Base-by-base conservation (phyloP, 306 rosid species). In the Betula pendula region DNA sequence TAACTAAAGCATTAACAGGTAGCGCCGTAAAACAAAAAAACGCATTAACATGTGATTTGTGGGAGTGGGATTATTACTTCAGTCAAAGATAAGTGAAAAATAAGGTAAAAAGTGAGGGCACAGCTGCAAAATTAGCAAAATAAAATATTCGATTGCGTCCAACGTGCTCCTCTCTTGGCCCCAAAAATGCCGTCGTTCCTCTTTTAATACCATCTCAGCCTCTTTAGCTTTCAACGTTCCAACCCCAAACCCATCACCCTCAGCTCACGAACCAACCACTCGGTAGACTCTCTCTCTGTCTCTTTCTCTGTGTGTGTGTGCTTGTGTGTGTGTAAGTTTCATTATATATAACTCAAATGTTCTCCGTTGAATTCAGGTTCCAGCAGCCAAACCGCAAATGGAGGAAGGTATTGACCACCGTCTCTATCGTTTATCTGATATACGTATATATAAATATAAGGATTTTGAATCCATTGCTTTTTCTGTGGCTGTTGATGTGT, bases 301-400 rank as follows among this genome's bases (percentile, higher is more conserved):
- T 14, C 60, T 17, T 66, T 6, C 38, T 50, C 53, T 66, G 10
- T 38, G 13, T 4, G 44, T 4, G 62, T 48, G 2, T 1, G 1
- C 27, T 12, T 35, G 48, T 47, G 14, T 14, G 25, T 29, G 11
- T 16, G 27, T 62, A 1, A 13, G n/a, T 6, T 8, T 4, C 2
- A 19, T 50, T 17, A 25, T 24, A 40, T 53, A 25, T 16, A 38
- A 58, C 50, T 16, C 10, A 29, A 29, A 19, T 43, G 22, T 27
- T 33, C 25, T 38, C 27, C 13, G 15, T 76, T 74, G n/a, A 24
- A 70, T 80, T 81, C 88, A 73, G 75, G 69, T 67, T 75, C 70
- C 77, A 80, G 55, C 77, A 80, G 55, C 48, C 87, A 19, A 68
- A 48, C 65, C 73, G 58, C 72, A 85, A 85, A 89, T 91, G 96